Evolutionary conservation across 2,329 filamentous ascomycete species (phyloP), one percentile per base, ranked within the genome.

Genomic region (Nemania sp.): DNA sequence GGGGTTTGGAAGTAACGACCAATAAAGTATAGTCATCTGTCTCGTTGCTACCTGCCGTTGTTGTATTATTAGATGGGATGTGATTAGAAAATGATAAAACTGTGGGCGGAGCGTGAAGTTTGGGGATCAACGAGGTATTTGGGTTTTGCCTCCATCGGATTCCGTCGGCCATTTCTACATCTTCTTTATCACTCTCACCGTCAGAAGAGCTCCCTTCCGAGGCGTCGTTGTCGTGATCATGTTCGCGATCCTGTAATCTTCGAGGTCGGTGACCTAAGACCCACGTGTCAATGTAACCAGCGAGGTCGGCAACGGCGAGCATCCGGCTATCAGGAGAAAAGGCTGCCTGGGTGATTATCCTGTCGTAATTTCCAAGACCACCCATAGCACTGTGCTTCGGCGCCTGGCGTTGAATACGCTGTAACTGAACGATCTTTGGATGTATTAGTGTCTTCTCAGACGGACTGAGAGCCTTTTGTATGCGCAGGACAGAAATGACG

Each of bases 251-350:
- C 51, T 67, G 53, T 42, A 61, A 47, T 12, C 39, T 61, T 19
- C 46, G 59, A 60, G 83, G 79, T 62, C 80, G 70, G 31, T 80
- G 80, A 66, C 83, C 80, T 49, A 96, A 73, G 1, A 91, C 75
- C 89, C 92, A 99, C 15, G 87, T 91, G 67, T 97, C 92, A 26
- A 97, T 78, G 70, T 86, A 91, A 37, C 94, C 94, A 37, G 88
- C 86, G 47, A 97, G 73, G 69, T 97, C 93, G 42, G 88, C 86
- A 24, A 86, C 83, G 7, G 88, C 91, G 41, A 97, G 75, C 58
- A 96, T 82, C 61, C 81, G 84, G 68, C 89, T 90, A 68, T 96
- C 88, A 5, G 86, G 77, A 8, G 91, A 92, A 70, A 97, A 97
- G 2, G 86, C 79, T 22, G 87, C 71, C 49, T 90, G 87, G 30